Conservation (phyloP, 140 eudicot genomes). For the Stevia rebaudiana region DNA sequence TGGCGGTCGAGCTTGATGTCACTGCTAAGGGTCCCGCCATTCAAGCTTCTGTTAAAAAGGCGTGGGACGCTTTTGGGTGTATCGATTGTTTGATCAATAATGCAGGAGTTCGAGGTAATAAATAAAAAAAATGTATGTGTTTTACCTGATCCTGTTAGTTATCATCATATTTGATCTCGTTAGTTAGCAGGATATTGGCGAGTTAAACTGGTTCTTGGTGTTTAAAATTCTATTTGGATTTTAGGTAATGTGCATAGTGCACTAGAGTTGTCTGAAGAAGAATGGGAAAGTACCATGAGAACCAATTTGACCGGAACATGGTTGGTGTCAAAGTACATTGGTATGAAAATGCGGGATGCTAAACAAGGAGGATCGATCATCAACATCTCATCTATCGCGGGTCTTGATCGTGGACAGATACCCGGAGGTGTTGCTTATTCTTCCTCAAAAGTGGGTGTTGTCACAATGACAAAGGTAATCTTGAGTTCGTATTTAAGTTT, state of each 20-base stretch:
- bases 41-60: constrained; percentile 37
- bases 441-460: constrained; percentile 28
- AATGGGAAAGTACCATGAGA: constrained; percentile 27
- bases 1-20: constrained; percentile 42
- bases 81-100: constrained; percentile 49
- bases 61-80: constrained; percentile 53
- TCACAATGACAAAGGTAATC: constrained; percentile 23
- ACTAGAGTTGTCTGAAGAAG: constrained; percentile 29
- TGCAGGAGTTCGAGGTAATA: constrained; percentile 12
- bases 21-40: constrained; percentile 17
- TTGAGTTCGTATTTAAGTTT: not conserved
- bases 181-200: too few relatives aligned
- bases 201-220: too few relatives aligned
- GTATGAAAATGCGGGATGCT: constrained; percentile 25
- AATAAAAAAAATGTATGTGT: too few relatives aligned
- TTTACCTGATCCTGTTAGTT: too few relatives aligned
- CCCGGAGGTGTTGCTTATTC: constrained; percentile 26
- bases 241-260: constrained; percentile 20
- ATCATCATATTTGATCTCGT: too few relatives aligned
- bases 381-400: constrained; percentile 29
- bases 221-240: too few relatives aligned
- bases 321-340: constrained; percentile 32
- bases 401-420: constrained; percentile 30
- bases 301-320: constrained; percentile 37
- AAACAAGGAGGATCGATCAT: constrained; percentile 29